A percentile compares a stretch with the other conserved stretches of the same genome.
phyloP scores from a whole-genome alignment of 345 rosid genomes.

The Syzygium oleosum region DNA sequence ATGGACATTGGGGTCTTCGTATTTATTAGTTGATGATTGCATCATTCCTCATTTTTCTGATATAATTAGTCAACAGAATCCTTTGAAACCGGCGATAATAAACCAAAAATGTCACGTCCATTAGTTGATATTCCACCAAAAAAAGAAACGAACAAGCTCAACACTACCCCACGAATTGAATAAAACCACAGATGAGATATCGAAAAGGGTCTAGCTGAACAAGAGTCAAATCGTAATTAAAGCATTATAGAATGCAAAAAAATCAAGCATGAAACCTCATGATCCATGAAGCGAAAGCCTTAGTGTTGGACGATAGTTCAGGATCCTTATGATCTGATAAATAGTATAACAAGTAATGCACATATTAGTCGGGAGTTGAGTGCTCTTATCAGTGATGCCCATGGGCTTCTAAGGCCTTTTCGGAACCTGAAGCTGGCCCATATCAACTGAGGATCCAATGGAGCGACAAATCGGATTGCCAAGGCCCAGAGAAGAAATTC shows the following conservation, averaged over 20 bases:
- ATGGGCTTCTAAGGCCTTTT: neutral
- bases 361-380: accelerated
- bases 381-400: neutral
- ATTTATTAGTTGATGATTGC: neutral
- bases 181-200: neutral
- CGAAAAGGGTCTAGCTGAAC: neutral
- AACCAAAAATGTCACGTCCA: neutral
- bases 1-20: neutral
- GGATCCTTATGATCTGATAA: neutral
- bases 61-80: neutral
- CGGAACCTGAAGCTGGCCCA: neutral
- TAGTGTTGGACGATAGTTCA: neutral
- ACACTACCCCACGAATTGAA: neutral
- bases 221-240: neutral
- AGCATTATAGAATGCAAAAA: no score
- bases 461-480: neutral
- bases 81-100: neutral
- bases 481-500: neutral
- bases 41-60: neutral
- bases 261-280: neutral
- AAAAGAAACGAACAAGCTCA: neutral
- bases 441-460: neutral
- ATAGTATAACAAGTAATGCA: neutral
- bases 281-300: neutral
- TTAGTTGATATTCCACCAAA: neutral